Evolutionary conservation across 2,329 filamentous ascomycete species (phyloP).

Genomic region (Tolypocladium sp.): DNA sequence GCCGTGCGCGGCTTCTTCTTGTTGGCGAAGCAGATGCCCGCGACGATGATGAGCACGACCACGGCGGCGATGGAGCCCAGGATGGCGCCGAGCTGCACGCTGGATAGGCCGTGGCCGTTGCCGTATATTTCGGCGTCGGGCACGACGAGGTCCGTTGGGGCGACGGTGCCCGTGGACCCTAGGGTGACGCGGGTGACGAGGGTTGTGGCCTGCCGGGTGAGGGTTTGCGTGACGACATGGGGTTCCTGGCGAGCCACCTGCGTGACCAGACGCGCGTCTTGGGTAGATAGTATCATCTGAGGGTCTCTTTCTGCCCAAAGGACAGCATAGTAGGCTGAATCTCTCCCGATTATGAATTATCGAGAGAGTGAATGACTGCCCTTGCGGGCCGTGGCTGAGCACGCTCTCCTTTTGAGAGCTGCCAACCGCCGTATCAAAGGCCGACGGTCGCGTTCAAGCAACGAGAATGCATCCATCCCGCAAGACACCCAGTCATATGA

Average conservation of each 20-base stretch:
- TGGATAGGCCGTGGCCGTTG: slow-evolving; percentile 14
- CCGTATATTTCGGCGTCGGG: slow-evolving; percentile 1
- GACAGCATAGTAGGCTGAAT: neutral
- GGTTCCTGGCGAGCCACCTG: neutral
- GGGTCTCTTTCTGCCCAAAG: neutral
- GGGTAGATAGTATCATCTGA: neutral
- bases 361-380: neutral
- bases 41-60: slow-evolving; percentile 23
- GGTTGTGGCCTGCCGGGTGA: slow-evolving; percentile 1
- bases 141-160: neutral
- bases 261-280: neutral
- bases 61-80: slow-evolving; percentile 28
- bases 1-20: neutral
- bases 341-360: neutral
- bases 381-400: neutral
- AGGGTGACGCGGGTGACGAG: neutral
- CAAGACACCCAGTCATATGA: slow-evolving; percentile 9
- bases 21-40: slow-evolving; percentile 18
- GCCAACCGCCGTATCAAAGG: neutral
- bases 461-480: neutral
- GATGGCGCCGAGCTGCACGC: slow-evolving; percentile 30
- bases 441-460: neutral
- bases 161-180: neutral
- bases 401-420: neutral
- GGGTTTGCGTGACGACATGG: slow-evolving; percentile 1